These are phyloP conservation scores for Lentinula detonsa DNA, from an alignment of 768 basidiomycete genomes.

Conservation along the genomic window DNA sequence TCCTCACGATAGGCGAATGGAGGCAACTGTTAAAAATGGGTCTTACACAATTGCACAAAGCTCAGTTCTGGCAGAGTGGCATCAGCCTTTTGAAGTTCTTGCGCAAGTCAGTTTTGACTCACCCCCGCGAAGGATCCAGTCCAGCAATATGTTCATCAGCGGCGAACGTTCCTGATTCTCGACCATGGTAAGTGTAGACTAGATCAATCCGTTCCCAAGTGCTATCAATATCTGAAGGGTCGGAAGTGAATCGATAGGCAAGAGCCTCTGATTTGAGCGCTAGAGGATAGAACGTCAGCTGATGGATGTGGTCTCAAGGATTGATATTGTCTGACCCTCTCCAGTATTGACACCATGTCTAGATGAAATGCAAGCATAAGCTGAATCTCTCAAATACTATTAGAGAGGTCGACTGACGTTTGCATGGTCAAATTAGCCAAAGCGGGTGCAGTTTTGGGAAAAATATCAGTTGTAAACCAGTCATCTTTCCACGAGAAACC, in stretches of 20 bases:
- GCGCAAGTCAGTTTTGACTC: slow-evolving; percentile 1
- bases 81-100: background rate
- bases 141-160: slow-evolving; percentile 37
- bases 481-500: slow-evolving; percentile 37
- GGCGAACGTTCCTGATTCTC: slow-evolving; percentile 34
- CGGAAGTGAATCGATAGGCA: slow-evolving; percentile 33
- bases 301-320: background rate
- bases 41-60: slow-evolving; percentile 35
- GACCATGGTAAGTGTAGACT: slow-evolving; percentile 33
- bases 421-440: slow-evolving; percentile 22
- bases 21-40: background rate
- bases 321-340: slow-evolving; percentile 18
- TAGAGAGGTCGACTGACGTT: slow-evolving; percentile 19
- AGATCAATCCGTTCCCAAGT: slow-evolving; percentile 33
- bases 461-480: slow-evolving; percentile 30
- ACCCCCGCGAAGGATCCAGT: slow-evolving; percentile 37
- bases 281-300: slow-evolving; percentile 3
- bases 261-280: slow-evolving; percentile 37
- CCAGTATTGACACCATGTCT: slow-evolving; percentile 38
- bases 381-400: background rate
- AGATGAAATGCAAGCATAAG: background rate
- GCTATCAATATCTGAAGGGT: slow-evolving; percentile 29
- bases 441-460: slow-evolving; percentile 23
- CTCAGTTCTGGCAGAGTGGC: slow-evolving; percentile 21
- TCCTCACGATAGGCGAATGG: background rate